Evolutionary conservation across 2,329 filamentous ascomycete genomes (phyloP).

Genomic region (Cercospora sesami): DNA sequence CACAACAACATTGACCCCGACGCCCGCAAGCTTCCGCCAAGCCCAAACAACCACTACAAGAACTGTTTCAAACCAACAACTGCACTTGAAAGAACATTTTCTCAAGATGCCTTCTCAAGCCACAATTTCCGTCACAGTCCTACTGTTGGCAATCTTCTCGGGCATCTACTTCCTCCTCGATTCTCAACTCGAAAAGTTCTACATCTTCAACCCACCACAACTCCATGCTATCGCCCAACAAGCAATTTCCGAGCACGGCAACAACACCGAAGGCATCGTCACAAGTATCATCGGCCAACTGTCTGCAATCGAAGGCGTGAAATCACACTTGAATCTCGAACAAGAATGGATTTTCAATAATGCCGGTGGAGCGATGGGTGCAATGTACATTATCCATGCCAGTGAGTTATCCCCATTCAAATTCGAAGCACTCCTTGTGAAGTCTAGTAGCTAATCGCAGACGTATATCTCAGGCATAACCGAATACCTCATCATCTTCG

Average conservation of each 20-base stretch:
- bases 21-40: background rate
- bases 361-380: constrained; percentile 86
- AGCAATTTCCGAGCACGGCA: constrained; percentile 68
- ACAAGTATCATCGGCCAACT: constrained; percentile 70
- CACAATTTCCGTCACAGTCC: constrained; percentile 52
- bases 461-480: constrained; percentile 58
- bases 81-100: background rate
- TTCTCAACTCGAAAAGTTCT: constrained; percentile 58
- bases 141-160: constrained; percentile 57
- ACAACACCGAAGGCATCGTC: constrained; percentile 71
- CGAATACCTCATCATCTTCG: constrained; percentile 88
- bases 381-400: constrained; percentile 86
- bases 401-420: constrained; percentile 51
- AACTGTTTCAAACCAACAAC: background rate
- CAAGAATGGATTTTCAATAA: constrained; percentile 94
- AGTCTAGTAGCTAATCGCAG: background rate
- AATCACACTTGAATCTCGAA: constrained; percentile 58
- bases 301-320: constrained; percentile 46
- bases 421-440: background rate
- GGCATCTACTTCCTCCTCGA: constrained; percentile 59
- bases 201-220: constrained; percentile 70
- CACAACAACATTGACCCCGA: background rate
- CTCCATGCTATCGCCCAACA: constrained; percentile 68
- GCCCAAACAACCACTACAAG: background rate
- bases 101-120: constrained; percentile 9